Evolutionary conservation across 1,139 yeast genomes (phyloP), one percentile per base, ranked within the genome.

Genomic region (Maudiozyma humilis): DNA sequence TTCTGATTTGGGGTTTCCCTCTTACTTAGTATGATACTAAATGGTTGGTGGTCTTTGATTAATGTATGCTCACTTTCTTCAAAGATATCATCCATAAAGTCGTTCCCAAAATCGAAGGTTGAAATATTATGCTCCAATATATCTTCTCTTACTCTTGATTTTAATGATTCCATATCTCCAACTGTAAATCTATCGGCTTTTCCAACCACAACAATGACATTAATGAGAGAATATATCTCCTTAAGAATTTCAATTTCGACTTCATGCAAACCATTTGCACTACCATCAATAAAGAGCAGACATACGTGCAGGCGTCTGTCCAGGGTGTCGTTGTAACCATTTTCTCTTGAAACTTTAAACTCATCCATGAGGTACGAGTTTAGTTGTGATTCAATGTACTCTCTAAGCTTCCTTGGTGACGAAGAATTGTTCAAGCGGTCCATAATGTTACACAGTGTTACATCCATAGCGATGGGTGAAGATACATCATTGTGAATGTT

Each of bases 271-370:
- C 79, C 79, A 52, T 71, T 75, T 23, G 76, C 72, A 32, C 76
- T 77, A 16, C 85, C 76, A 44, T 73, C 70, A 36, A 82, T 65
- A 52, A 81, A 78, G 55, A 79, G 78, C 35, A 81, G 56, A 43
- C 80, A 75, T 18, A 72, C 81, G 60, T 82, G 88, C 36, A 82
- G 75, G 49, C 87, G 65, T 18, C 73, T 71, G 59, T 82, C 88
- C 45, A 67, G 69, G 46, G 69, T 67, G 5, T 32, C 34, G 15
- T 33, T 23, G 8, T 33, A 32, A 44, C 69, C 67, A 12, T 79
- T 71, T 50, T 73, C 72, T 57, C 88, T 70, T 49, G 73, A 68
- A 39, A 81, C 76, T 51, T 79, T 72, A 36, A 73, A 64, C 56
- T 82, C 89, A 54, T 81, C 85, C 25, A 69, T 69, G 42, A 81